These are phyloP conservation scores for Fusarium transvaalense DNA, from an alignment of 2,329 filamentous ascomycete species.

Conservation along the genomic window DNA sequence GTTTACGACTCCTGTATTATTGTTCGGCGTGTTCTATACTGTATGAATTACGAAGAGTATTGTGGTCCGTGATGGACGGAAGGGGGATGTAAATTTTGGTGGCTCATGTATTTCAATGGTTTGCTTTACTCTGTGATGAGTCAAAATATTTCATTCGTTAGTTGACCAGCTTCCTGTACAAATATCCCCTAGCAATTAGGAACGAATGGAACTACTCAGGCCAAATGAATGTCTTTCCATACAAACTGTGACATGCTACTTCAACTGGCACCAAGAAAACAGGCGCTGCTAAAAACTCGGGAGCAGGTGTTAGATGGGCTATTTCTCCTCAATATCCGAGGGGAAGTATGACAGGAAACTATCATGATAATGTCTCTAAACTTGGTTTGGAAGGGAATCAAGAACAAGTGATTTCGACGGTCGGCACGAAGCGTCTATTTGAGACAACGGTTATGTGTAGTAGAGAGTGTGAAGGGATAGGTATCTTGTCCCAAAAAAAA, in stretches of 20 bases:
- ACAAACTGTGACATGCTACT: background rate
- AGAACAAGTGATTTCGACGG: too few relatives aligned
- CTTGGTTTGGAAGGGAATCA: too few relatives aligned
- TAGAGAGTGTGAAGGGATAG: too few relatives aligned
- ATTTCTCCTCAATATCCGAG: too few relatives aligned
- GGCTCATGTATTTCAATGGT: conserved; percentile 38
- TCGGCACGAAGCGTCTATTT: too few relatives aligned
- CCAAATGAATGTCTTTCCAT: background rate
- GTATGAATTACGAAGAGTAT: conserved; percentile 16
- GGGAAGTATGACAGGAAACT: too few relatives aligned
- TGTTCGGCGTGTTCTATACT: conserved; percentile 23
- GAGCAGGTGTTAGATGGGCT: too few relatives aligned
- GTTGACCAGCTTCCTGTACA: background rate
- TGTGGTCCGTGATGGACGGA: conserved; percentile 2
- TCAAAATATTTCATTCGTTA: conserved; percentile 5
- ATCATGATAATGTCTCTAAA: too few relatives aligned
- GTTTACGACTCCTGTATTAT: background rate
- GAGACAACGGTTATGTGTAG: too few relatives aligned
- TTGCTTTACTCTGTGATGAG: conserved; percentile 27
- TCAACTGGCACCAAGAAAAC: too few relatives aligned
- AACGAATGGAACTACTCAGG: background rate
- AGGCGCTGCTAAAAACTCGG: too few relatives aligned
- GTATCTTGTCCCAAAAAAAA: too few relatives aligned
- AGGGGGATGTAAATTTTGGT: conserved; percentile 31
- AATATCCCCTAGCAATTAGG: background rate